These are phyloP conservation scores for Rhamnella rubrinervis DNA, from an alignment of 331 rosid species.

Conservation along the genomic window DNA sequence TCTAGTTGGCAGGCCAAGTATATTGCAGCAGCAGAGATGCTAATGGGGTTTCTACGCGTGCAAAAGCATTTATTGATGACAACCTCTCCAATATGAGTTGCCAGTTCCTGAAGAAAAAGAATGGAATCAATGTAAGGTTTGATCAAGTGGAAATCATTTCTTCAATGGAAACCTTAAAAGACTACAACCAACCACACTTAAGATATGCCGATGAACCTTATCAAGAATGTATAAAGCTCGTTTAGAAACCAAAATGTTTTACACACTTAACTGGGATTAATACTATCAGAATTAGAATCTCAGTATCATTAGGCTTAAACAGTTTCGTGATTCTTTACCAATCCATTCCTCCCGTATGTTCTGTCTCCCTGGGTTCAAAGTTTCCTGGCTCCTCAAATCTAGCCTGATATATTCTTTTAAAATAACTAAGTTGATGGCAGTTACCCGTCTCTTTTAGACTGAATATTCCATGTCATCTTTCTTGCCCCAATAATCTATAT, in stretches of 20 bases:
- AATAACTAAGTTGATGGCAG: not conserved
- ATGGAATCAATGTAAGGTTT: slow-evolving; percentile 24
- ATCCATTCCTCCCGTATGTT: not conserved
- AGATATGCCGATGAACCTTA: not conserved
- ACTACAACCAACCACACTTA: not conserved
- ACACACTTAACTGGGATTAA: not conserved
- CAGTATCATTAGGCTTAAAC: not conserved
- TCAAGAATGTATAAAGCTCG: not conserved
- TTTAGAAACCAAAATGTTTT: slow-evolving; percentile 1
- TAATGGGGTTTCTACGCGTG: slow-evolving; percentile 88
- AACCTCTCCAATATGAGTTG: slow-evolving; percentile 95
- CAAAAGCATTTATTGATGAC: slow-evolving; percentile 99
- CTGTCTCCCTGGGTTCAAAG: not conserved
- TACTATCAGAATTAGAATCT: slow-evolving; percentile 5
- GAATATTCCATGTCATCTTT: not conserved
- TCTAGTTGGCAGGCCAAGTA: slow-evolving; percentile 96
- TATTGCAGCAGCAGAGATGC: slow-evolving; percentile 96
- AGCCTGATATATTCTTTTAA: not conserved
- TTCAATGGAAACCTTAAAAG: not conserved
- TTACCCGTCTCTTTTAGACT: too few relatives aligned
- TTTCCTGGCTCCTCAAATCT: not conserved
- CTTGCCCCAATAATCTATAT: not conserved
- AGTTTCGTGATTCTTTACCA: not conserved
- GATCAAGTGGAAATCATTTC: not conserved
- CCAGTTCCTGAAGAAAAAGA: slow-evolving; percentile 62